Base-by-base conservation (phyloP, 176 grass and related monocot species). In the Melocanna baccifera region DNA sequence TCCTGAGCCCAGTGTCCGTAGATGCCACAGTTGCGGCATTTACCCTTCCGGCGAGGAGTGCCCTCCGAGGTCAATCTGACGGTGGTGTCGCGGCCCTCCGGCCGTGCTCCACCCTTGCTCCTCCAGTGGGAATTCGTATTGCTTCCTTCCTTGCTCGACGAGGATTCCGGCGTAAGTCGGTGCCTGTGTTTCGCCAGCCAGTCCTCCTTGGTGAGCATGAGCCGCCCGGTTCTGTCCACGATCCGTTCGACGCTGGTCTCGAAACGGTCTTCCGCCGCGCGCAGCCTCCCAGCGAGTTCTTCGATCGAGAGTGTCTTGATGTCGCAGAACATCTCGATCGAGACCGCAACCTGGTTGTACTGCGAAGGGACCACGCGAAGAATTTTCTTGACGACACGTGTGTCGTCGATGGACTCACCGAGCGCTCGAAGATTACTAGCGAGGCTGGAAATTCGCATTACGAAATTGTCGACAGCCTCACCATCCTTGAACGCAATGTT, bases 361-460 rank as follows among this genome's bases (percentile, higher is more conserved):
- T 3, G 3, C n/a, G 9, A 1, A 0, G 72, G 72, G 0, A 75
- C 18, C 0, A 75, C 30, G 0, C 9, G 4, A 0, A 75, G 72
- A 0, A 56, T 22, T 0, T 75, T 75, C 0, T 13, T 75, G 0
- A 75, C 72, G 0, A 57, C 50, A 0, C 15, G 0, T 0, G 2
- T 20, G 0, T 50, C 70, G 0, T 29, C 15, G 0, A 73, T 0
- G 0, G 4, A 16, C 4, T 36, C 71, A 1, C 71, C 48, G 0
- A 75, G 10, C 0, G 18, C 18, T 0, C 6, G 1, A 0, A 37
- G 5, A 19, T 56, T 12, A 0, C 14, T 7, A 1, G 30, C 1
- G 5, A 37, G 19, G 1, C 4, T 20, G 0, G 29, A 1, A 0
- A 75, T 53, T 1, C 50, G 0, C 1, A 56, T 10, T 0, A 25